phyloP scores from a whole-genome alignment of 2,329 filamentous ascomycete genomes.

The Neurospora sp. region DNA sequence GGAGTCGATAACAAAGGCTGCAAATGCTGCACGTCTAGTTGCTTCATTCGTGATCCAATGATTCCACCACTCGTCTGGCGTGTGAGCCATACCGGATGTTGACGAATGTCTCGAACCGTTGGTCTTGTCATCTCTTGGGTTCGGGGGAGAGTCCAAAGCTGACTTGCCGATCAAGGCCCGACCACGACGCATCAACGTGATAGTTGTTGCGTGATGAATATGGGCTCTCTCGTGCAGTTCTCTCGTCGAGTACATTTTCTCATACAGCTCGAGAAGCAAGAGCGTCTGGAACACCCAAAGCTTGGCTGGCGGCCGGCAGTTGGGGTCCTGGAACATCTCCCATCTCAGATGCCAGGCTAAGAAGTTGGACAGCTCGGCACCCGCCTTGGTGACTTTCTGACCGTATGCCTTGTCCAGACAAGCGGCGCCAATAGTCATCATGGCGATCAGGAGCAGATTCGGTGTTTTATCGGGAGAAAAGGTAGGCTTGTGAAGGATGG shows the following conservation, averaged over 20 bases:
- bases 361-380: slow-evolving; percentile 81
- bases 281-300: slow-evolving; percentile 93
- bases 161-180: slow-evolving; percentile 83
- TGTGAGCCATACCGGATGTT: slow-evolving; percentile 52
- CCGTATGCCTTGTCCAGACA: slow-evolving; percentile 79
- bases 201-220: slow-evolving; percentile 91
- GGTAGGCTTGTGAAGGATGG: slow-evolving; percentile 88
- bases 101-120: slow-evolving; percentile 52
- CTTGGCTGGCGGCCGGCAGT: slow-evolving; percentile 86
- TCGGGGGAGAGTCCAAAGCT: slow-evolving; percentile 74
- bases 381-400: slow-evolving; percentile 60
- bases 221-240: slow-evolving; percentile 89
- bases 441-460: slow-evolving; percentile 72
- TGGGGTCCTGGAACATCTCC: slow-evolving; percentile 87
- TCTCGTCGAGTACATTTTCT: slow-evolving; percentile 95
- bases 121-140: slow-evolving; percentile 50
- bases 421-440: slow-evolving; percentile 87
- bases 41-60: slow-evolving; percentile 94
- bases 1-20: slow-evolving; percentile 89
- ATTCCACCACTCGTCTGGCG: slow-evolving; percentile 86
- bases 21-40: slow-evolving; percentile 81
- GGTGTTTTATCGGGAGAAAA: slow-evolving; percentile 83
- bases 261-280: slow-evolving; percentile 81
- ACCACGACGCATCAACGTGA: slow-evolving; percentile 90
- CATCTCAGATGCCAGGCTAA: slow-evolving; percentile 88